Percentiles rank a stretch among this genome's conserved stretches.
Evolutionary conservation across 2,329 filamentous ascomycete genomes (phyloP).

Genomic region (Cytospora mali): DNA sequence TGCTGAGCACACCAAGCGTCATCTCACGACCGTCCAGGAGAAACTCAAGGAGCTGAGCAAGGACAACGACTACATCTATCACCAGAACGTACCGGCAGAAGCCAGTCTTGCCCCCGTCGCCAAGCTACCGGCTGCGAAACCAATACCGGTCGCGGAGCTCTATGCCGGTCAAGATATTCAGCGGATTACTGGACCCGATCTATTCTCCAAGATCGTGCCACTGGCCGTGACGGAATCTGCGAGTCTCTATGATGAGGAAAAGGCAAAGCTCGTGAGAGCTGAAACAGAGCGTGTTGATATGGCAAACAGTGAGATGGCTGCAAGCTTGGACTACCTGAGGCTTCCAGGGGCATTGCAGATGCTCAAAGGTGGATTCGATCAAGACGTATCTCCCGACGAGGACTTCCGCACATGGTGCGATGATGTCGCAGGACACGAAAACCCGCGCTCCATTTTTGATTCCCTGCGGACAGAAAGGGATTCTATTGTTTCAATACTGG

Average conservation of each 20-base stretch:
- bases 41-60: slow-evolving; percentile 76
- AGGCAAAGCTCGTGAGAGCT: slow-evolving; percentile 90
- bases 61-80: slow-evolving; percentile 98
- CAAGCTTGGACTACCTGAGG: slow-evolving; percentile 90
- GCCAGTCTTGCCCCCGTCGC: slow-evolving; percentile 79
- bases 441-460: slow-evolving; percentile 78
- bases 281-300: slow-evolving; percentile 92
- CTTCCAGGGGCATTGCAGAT: slow-evolving; percentile 88
- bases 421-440: slow-evolving; percentile 83
- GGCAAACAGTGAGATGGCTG: slow-evolving; percentile 93
- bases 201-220: slow-evolving; percentile 95
- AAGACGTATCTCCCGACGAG: slow-evolving; percentile 83
- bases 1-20: slow-evolving; percentile 81
- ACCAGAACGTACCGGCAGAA: slow-evolving; percentile 86
- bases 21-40: slow-evolving; percentile 78
- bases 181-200: slow-evolving; percentile 92
- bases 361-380: slow-evolving; percentile 88
- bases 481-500: slow-evolving; percentile 70
- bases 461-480: slow-evolving; percentile 77
- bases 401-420: slow-evolving; percentile 95
- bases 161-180: slow-evolving; percentile 98
- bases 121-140: slow-evolving; percentile 93
- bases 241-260: slow-evolving; percentile 97
- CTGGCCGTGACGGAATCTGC: slow-evolving; percentile 95
- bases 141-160: slow-evolving; percentile 93